Conservation (phyloP, 106 monocot species). For the Narthecium ossifragum region DNA sequence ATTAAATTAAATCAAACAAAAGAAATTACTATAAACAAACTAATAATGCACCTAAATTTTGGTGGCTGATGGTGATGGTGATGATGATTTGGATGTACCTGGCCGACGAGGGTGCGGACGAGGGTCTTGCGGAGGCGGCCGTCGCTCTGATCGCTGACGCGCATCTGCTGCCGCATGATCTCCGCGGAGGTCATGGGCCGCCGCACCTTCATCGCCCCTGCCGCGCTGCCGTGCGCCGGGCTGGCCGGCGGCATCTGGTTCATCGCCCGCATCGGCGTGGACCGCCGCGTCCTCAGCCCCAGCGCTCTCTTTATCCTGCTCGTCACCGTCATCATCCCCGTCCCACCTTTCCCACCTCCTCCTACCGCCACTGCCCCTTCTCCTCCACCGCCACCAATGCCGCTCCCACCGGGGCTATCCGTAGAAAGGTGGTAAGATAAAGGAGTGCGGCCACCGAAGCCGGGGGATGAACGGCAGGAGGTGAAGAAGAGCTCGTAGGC, state of each 20-base stretch:
- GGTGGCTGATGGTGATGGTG: too few species aligned
- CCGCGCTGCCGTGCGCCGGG: background rate
- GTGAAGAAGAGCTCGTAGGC: slow-evolving; percentile 94
- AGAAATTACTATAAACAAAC: too few species aligned
- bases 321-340: slow-evolving; percentile 33
- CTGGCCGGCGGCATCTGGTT: background rate
- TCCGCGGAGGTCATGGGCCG: slow-evolving; percentile 63
- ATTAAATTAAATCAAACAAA: too few species aligned
- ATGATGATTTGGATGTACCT: too few species aligned
- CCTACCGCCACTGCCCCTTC: too few species aligned
- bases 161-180: slow-evolving; percentile 71
- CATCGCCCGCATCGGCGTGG: slow-evolving; percentile 28
- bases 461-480: slow-evolving; percentile 59
- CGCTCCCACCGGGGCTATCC: too few species aligned
- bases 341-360: slow-evolving; percentile 15
- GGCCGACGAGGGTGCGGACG: slow-evolving; percentile 37
- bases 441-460: slow-evolving; percentile 24
- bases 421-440: slow-evolving; percentile 15
- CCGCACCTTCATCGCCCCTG: slow-evolving; percentile 21
- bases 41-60: too few species aligned
- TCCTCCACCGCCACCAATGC: too few species aligned
- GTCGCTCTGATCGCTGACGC: slow-evolving; percentile 50
- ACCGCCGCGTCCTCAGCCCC: slow-evolving; percentile 41
- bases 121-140: slow-evolving; percentile 45
- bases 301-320: slow-evolving; percentile 45